phyloP scores from a whole-genome alignment of 148 eudicot species.

The Spergularia bocconei region DNA sequence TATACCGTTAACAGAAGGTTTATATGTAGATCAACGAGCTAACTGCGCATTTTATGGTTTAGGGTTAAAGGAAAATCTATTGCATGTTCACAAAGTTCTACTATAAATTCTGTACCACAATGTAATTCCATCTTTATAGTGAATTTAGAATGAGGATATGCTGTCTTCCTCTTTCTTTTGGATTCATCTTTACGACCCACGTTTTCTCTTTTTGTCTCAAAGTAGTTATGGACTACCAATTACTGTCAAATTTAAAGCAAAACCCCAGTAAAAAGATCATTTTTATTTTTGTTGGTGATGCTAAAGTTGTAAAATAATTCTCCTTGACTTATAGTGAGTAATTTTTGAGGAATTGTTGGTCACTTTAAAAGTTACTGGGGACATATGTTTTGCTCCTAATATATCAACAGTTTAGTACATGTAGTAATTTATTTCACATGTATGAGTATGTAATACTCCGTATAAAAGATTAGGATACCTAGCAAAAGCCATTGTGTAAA shows the following conservation, averaged over 20 bases:
- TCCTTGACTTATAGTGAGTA: constrained; percentile 16
- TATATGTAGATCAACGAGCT: too few relatives aligned
- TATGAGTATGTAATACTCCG: constrained; percentile 6
- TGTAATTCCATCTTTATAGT: too few relatives aligned
- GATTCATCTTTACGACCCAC: constrained; percentile 25
- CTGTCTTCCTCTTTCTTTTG: constrained; percentile 28
- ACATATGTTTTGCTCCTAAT: constrained; percentile 3
- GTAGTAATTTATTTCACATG: background rate
- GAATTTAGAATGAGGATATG: constrained; percentile 15
- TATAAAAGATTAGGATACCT: constrained; percentile 6
- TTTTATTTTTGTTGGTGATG: background rate
- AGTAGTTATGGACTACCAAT: constrained; percentile 28
- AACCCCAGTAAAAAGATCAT: constrained; percentile 11
- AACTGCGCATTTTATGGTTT: too few relatives aligned
- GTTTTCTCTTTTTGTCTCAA: constrained; percentile 25
- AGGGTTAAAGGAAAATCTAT: too few relatives aligned
- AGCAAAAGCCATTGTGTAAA: constrained; percentile 7
- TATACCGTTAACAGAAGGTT: too few relatives aligned
- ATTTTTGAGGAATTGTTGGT: background rate
- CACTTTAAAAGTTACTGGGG: constrained; percentile 11
- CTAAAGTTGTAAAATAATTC: background rate
- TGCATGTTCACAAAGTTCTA: too few relatives aligned
- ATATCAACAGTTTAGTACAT: background rate
- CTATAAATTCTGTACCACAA: too few relatives aligned
- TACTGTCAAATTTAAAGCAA: constrained; percentile 21